Evolutionary conservation across 2,329 filamentous ascomycete genomes (phyloP).

Genomic region (Acarospora socialis): DNA sequence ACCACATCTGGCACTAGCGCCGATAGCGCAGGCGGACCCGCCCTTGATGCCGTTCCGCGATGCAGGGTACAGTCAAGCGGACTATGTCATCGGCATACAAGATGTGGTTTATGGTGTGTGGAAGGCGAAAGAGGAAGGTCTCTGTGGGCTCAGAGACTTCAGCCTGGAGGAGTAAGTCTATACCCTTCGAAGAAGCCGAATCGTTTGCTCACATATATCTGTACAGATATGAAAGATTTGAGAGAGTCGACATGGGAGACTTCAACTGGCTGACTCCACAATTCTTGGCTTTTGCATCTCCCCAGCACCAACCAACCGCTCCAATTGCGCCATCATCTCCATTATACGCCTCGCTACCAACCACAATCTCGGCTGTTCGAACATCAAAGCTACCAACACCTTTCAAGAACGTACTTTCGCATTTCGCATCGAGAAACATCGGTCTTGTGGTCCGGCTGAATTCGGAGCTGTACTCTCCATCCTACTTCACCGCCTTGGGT

Average conservation of each 20-base stretch:
- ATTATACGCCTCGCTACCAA: slow-evolving; percentile 59
- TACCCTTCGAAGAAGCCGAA: no score
- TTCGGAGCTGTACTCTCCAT: slow-evolving; percentile 87
- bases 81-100: slow-evolving; percentile 90
- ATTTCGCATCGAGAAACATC: slow-evolving; percentile 78
- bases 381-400: slow-evolving; percentile 59
- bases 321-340: slow-evolving; percentile 61
- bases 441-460: slow-evolving; percentile 91
- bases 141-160: slow-evolving; percentile 85
- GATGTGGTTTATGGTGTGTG: slow-evolving; percentile 97
- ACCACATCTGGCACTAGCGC: slow-evolving; percentile 84
- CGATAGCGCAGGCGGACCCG: slow-evolving; percentile 91
- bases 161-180: slow-evolving; percentile 66
- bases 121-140: slow-evolving; percentile 93
- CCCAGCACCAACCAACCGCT: slow-evolving; percentile 64
- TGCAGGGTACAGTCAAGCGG: slow-evolving; percentile 94
- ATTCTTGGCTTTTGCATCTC: slow-evolving; percentile 93
- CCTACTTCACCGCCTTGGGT: slow-evolving; percentile 90
- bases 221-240: slow-evolving; percentile 72
- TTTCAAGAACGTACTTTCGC: slow-evolving; percentile 89
- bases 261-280: slow-evolving; percentile 98
- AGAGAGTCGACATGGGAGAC: slow-evolving; percentile 93
- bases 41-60: slow-evolving; percentile 98
- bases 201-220: slow-evolving; percentile 9
- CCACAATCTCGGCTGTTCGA: slow-evolving; percentile 58